Evolutionary conservation across 2,329 filamentous ascomycete species (phyloP).

Genomic region (Clathrospora elynae): DNA sequence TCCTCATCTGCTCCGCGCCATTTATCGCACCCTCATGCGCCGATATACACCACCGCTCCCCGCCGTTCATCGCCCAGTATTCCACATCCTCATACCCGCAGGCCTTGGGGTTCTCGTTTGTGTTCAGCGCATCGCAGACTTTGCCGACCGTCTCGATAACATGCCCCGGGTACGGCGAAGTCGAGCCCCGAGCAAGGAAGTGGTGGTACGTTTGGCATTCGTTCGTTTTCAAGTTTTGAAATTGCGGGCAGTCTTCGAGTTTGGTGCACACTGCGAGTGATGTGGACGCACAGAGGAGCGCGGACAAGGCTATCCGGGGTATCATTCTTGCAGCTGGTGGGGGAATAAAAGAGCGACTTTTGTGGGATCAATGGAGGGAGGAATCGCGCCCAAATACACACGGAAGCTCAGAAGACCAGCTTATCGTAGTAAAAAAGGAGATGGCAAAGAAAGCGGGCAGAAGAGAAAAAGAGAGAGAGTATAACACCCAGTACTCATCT

Average conservation of each 20-base stretch:
- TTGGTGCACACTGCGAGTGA: slow-evolving; percentile 34
- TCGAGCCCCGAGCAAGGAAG: slow-evolving; percentile 34
- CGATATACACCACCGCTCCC: slow-evolving; percentile 33
- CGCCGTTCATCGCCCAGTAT: slow-evolving; percentile 34
- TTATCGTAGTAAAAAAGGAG: slow-evolving; percentile 4
- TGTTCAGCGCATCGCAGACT: slow-evolving; percentile 33
- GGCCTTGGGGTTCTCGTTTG: slow-evolving; percentile 26
- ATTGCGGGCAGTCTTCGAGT: slow-evolving; percentile 33
- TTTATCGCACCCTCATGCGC: slow-evolving; percentile 34
- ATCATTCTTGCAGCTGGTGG: slow-evolving; percentile 22
- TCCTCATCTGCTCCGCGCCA: slow-evolving; percentile 34
- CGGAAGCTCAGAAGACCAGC: slow-evolving; percentile 2
- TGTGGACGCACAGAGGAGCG: slow-evolving; percentile 24
- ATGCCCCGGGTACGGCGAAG: slow-evolving; percentile 36
- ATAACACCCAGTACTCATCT: background rate
- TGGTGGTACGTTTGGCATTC: slow-evolving; percentile 36
- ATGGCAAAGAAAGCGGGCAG: background rate
- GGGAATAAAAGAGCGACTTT: slow-evolving; percentile 7
- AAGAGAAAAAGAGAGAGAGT: background rate
- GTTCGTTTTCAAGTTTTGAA: slow-evolving; percentile 28
- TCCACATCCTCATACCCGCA: slow-evolving; percentile 37
- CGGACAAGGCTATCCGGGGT: slow-evolving; percentile 22
- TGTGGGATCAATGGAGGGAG: slow-evolving; percentile 1
- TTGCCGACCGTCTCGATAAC: slow-evolving; percentile 35
- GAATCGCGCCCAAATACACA: background rate